Evolutionary conservation across 148 eudicot species (phyloP).

Genomic region (Vaccinium myrtillus): DNA sequence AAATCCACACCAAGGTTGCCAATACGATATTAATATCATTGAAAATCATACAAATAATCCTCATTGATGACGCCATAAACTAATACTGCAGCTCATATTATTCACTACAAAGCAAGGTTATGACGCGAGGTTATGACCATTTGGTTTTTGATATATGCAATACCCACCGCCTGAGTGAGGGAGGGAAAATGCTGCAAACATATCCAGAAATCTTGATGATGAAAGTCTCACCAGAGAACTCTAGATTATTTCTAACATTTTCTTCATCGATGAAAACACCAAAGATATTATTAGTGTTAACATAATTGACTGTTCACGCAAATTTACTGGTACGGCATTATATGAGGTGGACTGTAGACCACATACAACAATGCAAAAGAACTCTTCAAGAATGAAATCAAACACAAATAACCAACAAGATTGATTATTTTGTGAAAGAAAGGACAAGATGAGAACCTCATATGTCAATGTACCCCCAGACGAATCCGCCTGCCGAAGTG

Average conservation of each 20-base stretch:
- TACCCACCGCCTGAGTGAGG: neutral
- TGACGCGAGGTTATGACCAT: neutral
- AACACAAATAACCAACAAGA: conserved; percentile 12
- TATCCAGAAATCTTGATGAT: neutral
- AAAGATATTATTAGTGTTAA: neutral
- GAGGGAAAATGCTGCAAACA: neutral
- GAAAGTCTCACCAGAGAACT: neutral
- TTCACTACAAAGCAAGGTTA: neutral
- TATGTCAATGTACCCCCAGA: conserved; percentile 99
- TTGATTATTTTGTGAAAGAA: neutral
- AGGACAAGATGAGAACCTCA: conserved; percentile 53
- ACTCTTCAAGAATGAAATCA: neutral
- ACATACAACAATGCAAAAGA: neutral
- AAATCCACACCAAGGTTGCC: neutral
- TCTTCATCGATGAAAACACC: neutral
- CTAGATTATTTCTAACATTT: neutral
- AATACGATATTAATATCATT: neutral
- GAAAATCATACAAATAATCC: neutral
- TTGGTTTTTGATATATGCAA: neutral
- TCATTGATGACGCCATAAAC: neutral
- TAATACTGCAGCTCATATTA: neutral
- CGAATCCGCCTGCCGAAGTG: conserved; percentile 93
- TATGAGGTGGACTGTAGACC: neutral
- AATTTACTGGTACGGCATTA: neutral
- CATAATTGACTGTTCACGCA: neutral